Percentiles rank a stretch among this genome's conserved stretches.
phyloP scores from a whole-genome alignment of 176 grass and related monocot genomes.

The Tillandsia fasciculata region DNA sequence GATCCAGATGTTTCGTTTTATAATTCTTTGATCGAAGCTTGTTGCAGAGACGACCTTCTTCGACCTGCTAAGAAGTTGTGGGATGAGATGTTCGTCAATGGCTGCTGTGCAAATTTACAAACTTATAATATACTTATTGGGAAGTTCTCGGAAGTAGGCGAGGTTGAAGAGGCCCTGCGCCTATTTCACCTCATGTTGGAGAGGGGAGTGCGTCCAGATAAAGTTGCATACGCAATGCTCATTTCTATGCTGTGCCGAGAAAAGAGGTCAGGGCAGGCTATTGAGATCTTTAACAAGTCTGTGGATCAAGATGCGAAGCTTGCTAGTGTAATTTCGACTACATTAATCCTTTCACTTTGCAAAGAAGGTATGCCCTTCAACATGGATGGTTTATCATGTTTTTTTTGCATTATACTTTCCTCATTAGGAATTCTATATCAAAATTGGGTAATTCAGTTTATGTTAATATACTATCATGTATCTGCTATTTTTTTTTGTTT shows the following conservation, averaged over 20 bases:
- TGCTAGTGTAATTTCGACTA: conserved; percentile 35
- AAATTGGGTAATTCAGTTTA: too few species aligned
- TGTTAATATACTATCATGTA: too few species aligned
- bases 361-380: conserved; percentile 45
- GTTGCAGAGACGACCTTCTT: conserved; percentile 66
- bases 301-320: conserved; percentile 43
- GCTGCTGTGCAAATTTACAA: conserved; percentile 57
- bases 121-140: conserved; percentile 84
- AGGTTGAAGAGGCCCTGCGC: conserved; percentile 45
- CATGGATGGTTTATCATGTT: not conserved
- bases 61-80: conserved; percentile 88
- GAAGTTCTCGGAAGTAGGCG: conserved; percentile 57
- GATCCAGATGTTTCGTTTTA: conserved; percentile 59
- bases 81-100: conserved; percentile 92
- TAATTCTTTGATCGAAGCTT: conserved; percentile 68
- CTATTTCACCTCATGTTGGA: conserved; percentile 72
- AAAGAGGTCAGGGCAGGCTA: conserved; percentile 50
- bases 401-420: too few species aligned
- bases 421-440: too few species aligned
- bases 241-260: conserved; percentile 52
- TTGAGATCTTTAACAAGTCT: conserved; percentile 53
- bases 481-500: too few species aligned
- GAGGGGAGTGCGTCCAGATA: conserved; percentile 58
- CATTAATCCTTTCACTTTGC: conserved; percentile 46
- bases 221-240: conserved; percentile 42